Base-by-base conservation (phyloP, 2,329 filamentous ascomycete genomes). In the Trichoderma lentiforme region DNA sequence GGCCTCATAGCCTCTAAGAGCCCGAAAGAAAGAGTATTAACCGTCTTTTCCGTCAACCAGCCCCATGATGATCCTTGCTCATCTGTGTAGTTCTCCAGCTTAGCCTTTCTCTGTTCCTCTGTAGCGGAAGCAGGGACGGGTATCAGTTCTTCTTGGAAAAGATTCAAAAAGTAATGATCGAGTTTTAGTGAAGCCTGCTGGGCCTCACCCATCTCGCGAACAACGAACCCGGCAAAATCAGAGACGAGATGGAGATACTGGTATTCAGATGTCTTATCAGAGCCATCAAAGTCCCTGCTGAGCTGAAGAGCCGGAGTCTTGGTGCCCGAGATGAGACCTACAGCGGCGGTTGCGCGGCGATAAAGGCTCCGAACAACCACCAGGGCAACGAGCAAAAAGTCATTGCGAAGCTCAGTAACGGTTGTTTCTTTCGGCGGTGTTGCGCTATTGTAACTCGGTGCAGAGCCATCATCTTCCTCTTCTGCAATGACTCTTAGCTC, bases 351-450 rank as follows among this genome's bases (percentile, higher is more conserved):
- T 5, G 82, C 81, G 21, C 80, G 79, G 8, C 81, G 80, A 73
- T 86, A 87, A 3, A 87, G 78, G 24, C 80, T 76, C 15, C 81
- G 78, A 12, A 81, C 78, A 11, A 83, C 73, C 21, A 81, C 81
- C 2, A 85, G 74, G 21, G 80, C 77, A 34, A 83, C 77, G 6
- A 83, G 77, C n/a, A 85, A 74, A 61, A 84, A 85, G 63, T 83
- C 81, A 12, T 75, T 76, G 43, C 77, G 77, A 11, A 80, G 68
- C 63, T 82, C 78, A 4, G 75, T 78, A 9, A 78, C 74, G 21
- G 76, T 75, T 4, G 39, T 72, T 36, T 32, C 56, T 32, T 61
- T 69, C 14, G 72, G 71, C 39, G 43, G 58, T 3, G 68, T 26
- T 56, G 68, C 61, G 11, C 34, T 8, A 14, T n/a, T 47, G 47